Evolutionary conservation across 2,329 filamentous ascomycete genomes (phyloP).

Genomic region (Pseudogymnoascus sp.): DNA sequence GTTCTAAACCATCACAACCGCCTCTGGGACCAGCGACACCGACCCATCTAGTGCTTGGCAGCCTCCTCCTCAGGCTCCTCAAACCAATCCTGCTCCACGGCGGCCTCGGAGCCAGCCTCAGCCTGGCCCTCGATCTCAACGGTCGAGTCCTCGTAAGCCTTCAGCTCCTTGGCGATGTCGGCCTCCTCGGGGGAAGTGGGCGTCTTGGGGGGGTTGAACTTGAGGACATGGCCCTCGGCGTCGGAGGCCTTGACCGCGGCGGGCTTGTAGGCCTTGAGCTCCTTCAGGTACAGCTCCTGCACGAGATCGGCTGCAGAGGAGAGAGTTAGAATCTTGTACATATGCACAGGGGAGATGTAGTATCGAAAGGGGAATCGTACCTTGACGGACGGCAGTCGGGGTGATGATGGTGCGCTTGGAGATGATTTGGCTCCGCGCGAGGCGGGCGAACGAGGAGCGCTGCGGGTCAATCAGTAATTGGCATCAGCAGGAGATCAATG

Average conservation of each 20-base stretch:
- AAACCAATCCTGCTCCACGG: conserved; percentile 65
- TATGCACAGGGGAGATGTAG: not conserved
- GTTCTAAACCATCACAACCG: conserved; percentile 8
- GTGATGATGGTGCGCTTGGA: conserved; percentile 29
- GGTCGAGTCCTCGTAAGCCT: conserved; percentile 88
- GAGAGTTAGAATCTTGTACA: not conserved
- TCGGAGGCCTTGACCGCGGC: conserved; percentile 77
- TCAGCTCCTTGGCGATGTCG: conserved; percentile 83
- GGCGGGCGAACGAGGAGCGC: conserved; percentile 30
- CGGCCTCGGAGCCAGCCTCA: conserved; percentile 50
- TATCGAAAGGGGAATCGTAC: conserved; percentile 19
- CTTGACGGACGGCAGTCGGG: conserved; percentile 29
- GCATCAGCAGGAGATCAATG: conserved; percentile 13
- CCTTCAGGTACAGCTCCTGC: conserved; percentile 94
- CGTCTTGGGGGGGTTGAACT: conserved; percentile 71
- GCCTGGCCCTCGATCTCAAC: conserved; percentile 92
- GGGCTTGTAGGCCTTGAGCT: conserved; percentile 92
- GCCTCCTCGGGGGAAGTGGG: conserved; percentile 88
- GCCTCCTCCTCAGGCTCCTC: conserved; percentile 60
- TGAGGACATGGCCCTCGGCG: conserved; percentile 83
- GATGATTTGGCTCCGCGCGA: conserved; percentile 27
- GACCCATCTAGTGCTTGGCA: conserved; percentile 21
- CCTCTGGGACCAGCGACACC: not conserved
- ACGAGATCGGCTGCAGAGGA: conserved; percentile 74
- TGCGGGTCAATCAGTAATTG: conserved; percentile 18